Evolutionary conservation across 805 yeast genomes (phyloP), one percentile per base, ranked within the genome.

Genomic region (Metschnikowia proteae): DNA sequence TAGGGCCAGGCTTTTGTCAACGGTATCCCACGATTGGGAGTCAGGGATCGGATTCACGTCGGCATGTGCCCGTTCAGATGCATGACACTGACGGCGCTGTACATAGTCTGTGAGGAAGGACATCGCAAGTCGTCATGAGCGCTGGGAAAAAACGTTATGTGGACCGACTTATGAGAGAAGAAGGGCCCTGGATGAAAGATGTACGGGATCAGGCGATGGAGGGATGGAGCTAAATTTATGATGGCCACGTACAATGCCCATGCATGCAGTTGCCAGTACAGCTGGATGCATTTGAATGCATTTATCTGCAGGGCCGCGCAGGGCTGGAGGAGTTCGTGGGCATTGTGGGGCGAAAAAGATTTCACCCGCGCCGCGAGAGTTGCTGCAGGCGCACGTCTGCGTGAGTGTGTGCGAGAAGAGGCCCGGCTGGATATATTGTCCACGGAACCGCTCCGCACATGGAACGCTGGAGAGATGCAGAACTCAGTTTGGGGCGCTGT

Each of bases 251-350:
- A 25, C 35, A 40, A 40, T 40, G 31, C 32, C 43, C 43, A 40
- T 29, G 43, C 43, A 31, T 40, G 43, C 36, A 40, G 36, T 30
- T 40, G 36, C 36, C 23, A 40, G 43, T 31, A 36, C 36, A 40
- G 25, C 25, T 8, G 32, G 17, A 40, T 28, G 41, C 31, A 28
- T 3, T 13, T 10, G 23, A 11, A 27, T 40, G 43, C 43, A 39
- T 6, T 23, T 40, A 23, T 31, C 29, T 40, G 36, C 30, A 40
- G 31, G 36, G 29, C 36, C n/a, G 36, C 26, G 36, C 43, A 40
- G 36, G 29, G 33, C 30, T 32, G 6, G 29, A 31, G 36, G 22
- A 22, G 11, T 27, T 38, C 13, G 41, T 28, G 32, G 17, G 39
- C 39, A 27, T 31, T 27, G 41, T 27, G 25, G 31, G 25, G 41